These are phyloP conservation scores for Suhomyces sp. DNA, from an alignment of 805 yeast genomes.

Conservation along the genomic window DNA sequence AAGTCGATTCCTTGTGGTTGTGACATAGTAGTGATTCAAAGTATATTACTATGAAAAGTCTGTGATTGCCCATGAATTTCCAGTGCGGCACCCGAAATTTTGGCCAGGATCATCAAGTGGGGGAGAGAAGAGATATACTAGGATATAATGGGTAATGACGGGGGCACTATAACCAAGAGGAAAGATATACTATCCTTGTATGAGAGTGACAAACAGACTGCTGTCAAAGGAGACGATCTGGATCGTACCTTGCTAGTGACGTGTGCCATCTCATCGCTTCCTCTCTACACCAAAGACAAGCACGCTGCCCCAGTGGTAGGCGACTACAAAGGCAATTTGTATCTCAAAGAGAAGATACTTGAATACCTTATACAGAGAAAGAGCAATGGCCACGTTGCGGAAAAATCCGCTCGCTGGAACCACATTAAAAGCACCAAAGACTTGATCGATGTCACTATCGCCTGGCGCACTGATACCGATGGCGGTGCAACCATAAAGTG, in stretches of 20 bases:
- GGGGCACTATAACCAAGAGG: constrained; percentile 67
- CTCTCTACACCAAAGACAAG: constrained; percentile 27
- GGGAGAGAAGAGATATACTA: neutral
- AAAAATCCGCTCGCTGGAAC: neutral
- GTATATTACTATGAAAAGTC: neutral
- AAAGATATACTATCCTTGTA: constrained; percentile 43
- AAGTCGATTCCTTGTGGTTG: constrained; percentile 42
- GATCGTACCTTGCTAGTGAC: constrained; percentile 35
- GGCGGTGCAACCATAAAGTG: constrained; percentile 20
- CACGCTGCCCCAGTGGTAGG: constrained; percentile 52
- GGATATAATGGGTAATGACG: constrained; percentile 48
- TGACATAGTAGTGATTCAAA: neutral
- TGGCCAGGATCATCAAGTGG: neutral
- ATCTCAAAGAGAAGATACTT: constrained; percentile 59
- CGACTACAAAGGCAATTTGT: constrained; percentile 65
- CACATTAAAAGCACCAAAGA: constrained; percentile 26
- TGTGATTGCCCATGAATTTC: neutral
- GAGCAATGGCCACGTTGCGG: neutral
- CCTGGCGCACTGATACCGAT: constrained; percentile 14
- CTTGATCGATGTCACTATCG: constrained; percentile 21
- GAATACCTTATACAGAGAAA: constrained; percentile 24
- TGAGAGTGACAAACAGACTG: constrained; percentile 11
- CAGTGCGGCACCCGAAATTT: neutral
- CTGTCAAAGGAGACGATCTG: constrained; percentile 14
- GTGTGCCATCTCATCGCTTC: constrained; percentile 47